These are phyloP conservation scores for Penicillium desertorum DNA, from an alignment of 495 filamentous ascomycete genomes.

Conservation along the genomic window DNA sequence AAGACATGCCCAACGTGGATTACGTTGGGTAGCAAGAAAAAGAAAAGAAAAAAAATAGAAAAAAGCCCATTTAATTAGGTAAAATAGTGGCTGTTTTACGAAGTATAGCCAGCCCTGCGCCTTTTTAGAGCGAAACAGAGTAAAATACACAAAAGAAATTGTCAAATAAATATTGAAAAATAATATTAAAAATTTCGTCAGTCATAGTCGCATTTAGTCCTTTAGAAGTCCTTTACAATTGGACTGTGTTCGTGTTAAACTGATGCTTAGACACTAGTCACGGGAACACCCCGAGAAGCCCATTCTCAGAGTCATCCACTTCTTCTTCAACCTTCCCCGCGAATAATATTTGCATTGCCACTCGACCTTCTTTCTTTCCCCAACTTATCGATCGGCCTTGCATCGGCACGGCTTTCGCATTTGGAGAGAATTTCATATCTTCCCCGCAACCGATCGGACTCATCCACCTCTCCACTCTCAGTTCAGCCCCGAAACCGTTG, in stretches of 20 bases:
- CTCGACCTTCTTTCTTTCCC: conserved; percentile 10
- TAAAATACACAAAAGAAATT: conserved; percentile 3
- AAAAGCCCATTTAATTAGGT: conserved; percentile 15
- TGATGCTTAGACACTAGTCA: conserved; percentile 27
- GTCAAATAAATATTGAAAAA: conserved; percentile 1
- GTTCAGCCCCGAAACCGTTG: conserved; percentile 28
- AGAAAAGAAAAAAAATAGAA: not conserved
- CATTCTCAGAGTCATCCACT: conserved; percentile 11
- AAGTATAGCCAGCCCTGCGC: conserved; percentile 17
- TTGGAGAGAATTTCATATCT: conserved; percentile 16
- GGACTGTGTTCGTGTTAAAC: conserved; percentile 21
- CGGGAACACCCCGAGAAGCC: conserved; percentile 29
- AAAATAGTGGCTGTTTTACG: conserved; percentile 16
- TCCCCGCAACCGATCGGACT: conserved; percentile 31
- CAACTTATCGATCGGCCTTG: not conserved
- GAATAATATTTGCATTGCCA: conserved; percentile 8
- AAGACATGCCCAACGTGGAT: not conserved
- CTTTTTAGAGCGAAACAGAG: not conserved
- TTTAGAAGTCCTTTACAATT: conserved; percentile 15
- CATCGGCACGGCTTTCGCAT: not conserved
- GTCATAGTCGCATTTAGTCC: conserved; percentile 9
- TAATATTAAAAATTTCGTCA: conserved; percentile 4
- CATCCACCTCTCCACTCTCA: conserved; percentile 27
- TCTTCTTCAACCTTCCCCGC: conserved; percentile 17
- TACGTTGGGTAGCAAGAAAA: conserved; percentile 11